Evolutionary conservation across 2,329 filamentous ascomycete species (phyloP).

Genomic region (Xylaria sp.): DNA sequence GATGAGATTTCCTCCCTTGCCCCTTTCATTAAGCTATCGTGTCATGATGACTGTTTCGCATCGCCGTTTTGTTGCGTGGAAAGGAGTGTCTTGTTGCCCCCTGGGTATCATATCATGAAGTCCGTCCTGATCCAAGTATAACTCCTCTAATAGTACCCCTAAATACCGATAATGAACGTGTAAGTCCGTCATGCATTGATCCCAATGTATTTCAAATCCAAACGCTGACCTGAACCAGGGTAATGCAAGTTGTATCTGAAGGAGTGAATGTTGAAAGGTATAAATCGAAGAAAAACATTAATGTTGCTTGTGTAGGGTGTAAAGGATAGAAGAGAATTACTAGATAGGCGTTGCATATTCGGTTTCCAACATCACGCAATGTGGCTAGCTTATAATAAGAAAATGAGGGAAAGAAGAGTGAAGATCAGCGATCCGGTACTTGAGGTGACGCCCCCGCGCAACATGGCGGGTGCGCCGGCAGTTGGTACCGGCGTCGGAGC

Average conservation of each 20-base stretch:
- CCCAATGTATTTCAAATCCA: not conserved
- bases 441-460: conserved; percentile 22
- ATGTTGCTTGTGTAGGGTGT: conserved; percentile 11
- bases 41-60: not conserved
- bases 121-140: conserved; percentile 9
- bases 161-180: conserved; percentile 27
- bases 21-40: conserved; percentile 9
- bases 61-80: not conserved
- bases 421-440: conserved; percentile 36
- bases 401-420: conserved; percentile 41
- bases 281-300: conserved; percentile 1
- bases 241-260: conserved; percentile 4
- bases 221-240: not conserved
- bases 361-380: conserved; percentile 35
- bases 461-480: conserved; percentile 33
- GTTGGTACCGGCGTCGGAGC: conserved; percentile 28
- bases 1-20: not conserved
- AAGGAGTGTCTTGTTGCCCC: conserved; percentile 34
- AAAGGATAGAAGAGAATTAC: conserved; percentile 32
- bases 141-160: conserved; percentile 20
- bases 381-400: conserved; percentile 38
- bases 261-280: conserved; percentile 7
- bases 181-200: conserved; percentile 12
- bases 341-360: conserved; percentile 4
- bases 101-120: conserved; percentile 35